These are phyloP conservation scores for Strigomonas culicis DNA, from an alignment of 208 protist species.

Conservation along the genomic window DNA sequence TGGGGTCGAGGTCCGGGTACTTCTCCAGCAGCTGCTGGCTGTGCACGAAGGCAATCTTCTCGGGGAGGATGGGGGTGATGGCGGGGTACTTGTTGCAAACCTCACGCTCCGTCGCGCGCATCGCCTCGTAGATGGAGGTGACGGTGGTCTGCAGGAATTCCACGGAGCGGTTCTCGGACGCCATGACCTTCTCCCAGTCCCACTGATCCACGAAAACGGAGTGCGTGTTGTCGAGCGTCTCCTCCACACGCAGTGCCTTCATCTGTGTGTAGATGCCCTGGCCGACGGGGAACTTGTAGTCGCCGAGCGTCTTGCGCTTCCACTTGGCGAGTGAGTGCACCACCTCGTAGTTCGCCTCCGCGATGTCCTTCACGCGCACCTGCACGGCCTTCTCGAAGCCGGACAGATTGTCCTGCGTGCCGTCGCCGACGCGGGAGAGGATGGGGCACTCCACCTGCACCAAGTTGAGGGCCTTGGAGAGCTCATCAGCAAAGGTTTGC, in stretches of 20 bases:
- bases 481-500: slow-evolving; percentile 57
- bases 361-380: slow-evolving; percentile 79
- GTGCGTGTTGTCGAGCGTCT: slow-evolving; percentile 85
- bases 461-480: slow-evolving; percentile 66
- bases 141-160: slow-evolving; percentile 74
- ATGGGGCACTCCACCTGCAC: slow-evolving; percentile 77
- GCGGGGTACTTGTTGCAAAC: slow-evolving; percentile 46
- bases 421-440: slow-evolving; percentile 74
- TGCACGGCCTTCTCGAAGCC: slow-evolving; percentile 87
- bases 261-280: slow-evolving; percentile 84
- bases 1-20: slow-evolving; percentile 78
- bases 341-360: slow-evolving; percentile 73
- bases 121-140: slow-evolving; percentile 56
- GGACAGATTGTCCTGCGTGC: slow-evolving; percentile 89
- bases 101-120: slow-evolving; percentile 61
- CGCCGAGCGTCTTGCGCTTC: slow-evolving; percentile 83
- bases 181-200: slow-evolving; percentile 91
- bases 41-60: slow-evolving; percentile 84
- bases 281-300: slow-evolving; percentile 77
- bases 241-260: slow-evolving; percentile 84
- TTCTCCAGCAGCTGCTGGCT: slow-evolving; percentile 74
- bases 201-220: slow-evolving; percentile 92
- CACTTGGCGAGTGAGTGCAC: slow-evolving; percentile 93
- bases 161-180: slow-evolving; percentile 43
- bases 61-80: slow-evolving; percentile 52